Evolutionary conservation across 2,329 filamentous ascomycete species (phyloP).

Genomic region (Fusarium dimerum): DNA sequence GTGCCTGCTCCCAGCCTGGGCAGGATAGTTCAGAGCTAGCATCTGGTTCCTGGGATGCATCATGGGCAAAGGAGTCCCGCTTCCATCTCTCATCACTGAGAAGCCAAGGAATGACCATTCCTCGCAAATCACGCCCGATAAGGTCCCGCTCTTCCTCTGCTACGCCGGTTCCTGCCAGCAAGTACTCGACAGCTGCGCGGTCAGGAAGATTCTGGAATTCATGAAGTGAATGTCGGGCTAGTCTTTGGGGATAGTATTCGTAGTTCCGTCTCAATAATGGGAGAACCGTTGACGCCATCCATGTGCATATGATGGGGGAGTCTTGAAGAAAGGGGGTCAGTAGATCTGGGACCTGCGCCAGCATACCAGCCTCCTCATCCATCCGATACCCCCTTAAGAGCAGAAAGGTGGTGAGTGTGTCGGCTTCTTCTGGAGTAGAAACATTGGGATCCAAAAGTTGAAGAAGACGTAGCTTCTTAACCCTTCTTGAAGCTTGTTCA

Average conservation of each 20-base stretch:
- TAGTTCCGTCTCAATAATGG: slow-evolving; percentile 69
- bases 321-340: slow-evolving; percentile 67
- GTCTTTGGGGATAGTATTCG: slow-evolving; percentile 64
- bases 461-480: slow-evolving; percentile 63
- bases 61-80: slow-evolving; percentile 6
- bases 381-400: slow-evolving; percentile 68
- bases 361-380: slow-evolving; percentile 70
- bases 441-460: slow-evolving; percentile 55
- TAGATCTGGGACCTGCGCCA: slow-evolving; percentile 67
- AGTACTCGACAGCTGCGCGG: slow-evolving; percentile 56
- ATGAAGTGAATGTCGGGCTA: slow-evolving; percentile 54
- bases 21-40: slow-evolving; percentile 40
- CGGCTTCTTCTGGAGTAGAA: slow-evolving; percentile 49
- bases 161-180: slow-evolving; percentile 59
- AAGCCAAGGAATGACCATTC: slow-evolving; percentile 73
- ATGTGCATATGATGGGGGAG: slow-evolving; percentile 61
- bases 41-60: slow-evolving; percentile 23
- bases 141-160: slow-evolving; percentile 40
- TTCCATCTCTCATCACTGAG: slow-evolving; percentile 63
- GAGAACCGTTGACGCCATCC: slow-evolving; percentile 69
- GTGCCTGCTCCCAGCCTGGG: slow-evolving; percentile 68
- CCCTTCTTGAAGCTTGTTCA: slow-evolving; percentile 63
- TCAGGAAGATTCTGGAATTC: slow-evolving; percentile 65
- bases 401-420: slow-evolving; percentile 64
- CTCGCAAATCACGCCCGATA: slow-evolving; percentile 65